Conservation (phyloP, 2,329 filamentous ascomycete genomes). For the Epichloe bromicola region DNA sequence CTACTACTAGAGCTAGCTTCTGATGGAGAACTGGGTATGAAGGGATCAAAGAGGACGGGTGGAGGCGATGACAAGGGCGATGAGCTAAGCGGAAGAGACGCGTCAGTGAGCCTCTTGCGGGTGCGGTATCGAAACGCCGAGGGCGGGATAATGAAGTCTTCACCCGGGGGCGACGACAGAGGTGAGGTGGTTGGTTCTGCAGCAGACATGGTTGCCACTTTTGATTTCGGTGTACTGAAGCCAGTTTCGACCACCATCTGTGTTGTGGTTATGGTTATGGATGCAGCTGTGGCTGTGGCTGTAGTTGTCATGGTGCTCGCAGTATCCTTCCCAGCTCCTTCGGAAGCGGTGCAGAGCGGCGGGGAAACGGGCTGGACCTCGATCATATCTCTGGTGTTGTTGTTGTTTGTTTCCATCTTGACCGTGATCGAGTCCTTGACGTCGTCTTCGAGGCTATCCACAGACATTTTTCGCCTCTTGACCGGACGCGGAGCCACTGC, state of each 20-base stretch:
- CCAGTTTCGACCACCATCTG: background rate
- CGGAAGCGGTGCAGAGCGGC: background rate
- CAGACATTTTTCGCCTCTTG: constrained; percentile 23
- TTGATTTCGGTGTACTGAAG: constrained; percentile 8
- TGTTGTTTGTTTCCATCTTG: background rate
- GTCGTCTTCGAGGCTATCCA: background rate
- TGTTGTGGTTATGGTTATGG: background rate
- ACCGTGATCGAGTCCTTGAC: background rate
- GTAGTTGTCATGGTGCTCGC: background rate
- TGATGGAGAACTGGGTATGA: constrained; percentile 24
- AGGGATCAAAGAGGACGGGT: constrained; percentile 38
- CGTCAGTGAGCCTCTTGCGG: constrained; percentile 12
- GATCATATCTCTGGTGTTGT: background rate
- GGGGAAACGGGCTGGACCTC: background rate
- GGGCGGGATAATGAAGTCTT: constrained; percentile 16
- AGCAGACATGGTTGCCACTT: constrained; percentile 6
- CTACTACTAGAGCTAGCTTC: constrained; percentile 21
- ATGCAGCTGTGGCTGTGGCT: constrained; percentile 1
- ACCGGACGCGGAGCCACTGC: constrained; percentile 10
- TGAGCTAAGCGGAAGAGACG: constrained; percentile 24
- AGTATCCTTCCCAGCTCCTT: constrained; percentile 8
- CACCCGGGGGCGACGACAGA: constrained; percentile 24
- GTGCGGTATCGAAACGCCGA: constrained; percentile 13
- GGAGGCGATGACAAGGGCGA: constrained; percentile 47
- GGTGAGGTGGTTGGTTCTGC: constrained; percentile 20